Evolutionary conservation across 2,329 filamentous ascomycete species (phyloP).

Genomic region (Phialemoniopsis sp.): DNA sequence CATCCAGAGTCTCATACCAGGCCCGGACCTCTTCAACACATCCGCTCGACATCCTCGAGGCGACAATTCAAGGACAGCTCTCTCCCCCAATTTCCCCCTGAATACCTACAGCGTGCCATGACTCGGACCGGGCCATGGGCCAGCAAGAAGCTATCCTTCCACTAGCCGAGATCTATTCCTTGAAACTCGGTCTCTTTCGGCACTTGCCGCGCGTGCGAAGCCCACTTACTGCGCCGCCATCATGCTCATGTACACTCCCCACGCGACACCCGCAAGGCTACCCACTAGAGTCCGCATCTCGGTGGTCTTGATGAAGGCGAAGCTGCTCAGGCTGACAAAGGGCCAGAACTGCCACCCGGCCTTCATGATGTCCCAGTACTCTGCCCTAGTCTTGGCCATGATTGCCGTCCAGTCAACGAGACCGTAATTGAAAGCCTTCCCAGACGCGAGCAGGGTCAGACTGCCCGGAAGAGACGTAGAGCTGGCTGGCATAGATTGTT

Average conservation of each 20-base stretch:
- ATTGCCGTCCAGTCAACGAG: slow-evolving; percentile 40
- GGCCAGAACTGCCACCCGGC: slow-evolving; percentile 74
- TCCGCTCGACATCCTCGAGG: no score
- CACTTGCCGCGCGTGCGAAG: no score
- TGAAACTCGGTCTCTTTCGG: no score
- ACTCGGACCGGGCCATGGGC: no score
- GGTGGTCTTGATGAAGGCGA: slow-evolving; percentile 59
- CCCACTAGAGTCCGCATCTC: slow-evolving; percentile 63
- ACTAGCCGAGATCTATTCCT: no score
- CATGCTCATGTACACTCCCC: slow-evolving; percentile 69
- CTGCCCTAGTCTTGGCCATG: slow-evolving; percentile 37
- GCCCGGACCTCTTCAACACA: no score
- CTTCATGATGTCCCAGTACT: slow-evolving; percentile 60
- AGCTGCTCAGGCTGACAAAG: slow-evolving; percentile 62
- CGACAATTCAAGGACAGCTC: no score
- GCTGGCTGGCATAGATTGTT: slow-evolving; percentile 40
- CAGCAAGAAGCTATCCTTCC: no score
- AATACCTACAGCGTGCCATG: no score
- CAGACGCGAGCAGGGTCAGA: slow-evolving; percentile 24
- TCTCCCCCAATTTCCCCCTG: no score
- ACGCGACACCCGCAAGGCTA: slow-evolving; percentile 62
- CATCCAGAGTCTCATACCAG: no score
- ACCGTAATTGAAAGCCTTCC: slow-evolving; percentile 36
- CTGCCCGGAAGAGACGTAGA: slow-evolving; percentile 20
- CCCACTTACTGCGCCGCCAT: slow-evolving; percentile 28